Base-by-base conservation (phyloP, 441 rosid species). In the Eutrema salsugineum region DNA sequence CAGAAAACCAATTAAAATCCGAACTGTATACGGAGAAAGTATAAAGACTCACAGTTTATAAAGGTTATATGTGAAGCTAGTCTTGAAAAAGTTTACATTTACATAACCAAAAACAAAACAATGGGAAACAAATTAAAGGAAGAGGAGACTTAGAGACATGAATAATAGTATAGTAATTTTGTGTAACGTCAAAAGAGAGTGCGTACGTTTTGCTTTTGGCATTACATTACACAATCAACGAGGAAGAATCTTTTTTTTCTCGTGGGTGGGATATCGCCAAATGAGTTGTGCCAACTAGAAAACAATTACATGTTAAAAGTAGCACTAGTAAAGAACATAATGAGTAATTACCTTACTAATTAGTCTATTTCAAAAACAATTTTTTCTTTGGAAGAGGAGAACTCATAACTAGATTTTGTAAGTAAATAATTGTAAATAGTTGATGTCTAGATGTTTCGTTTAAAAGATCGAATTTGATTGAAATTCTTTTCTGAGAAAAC, bases 191-290 rank as follows among this genome's bases (percentile, higher is more conserved):
- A 32, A 73, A 73, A 58, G 62, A 66, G 72, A 73, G 12, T 58
- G 68, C 50, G 69, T 75, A 36, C 69, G 50, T 68, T 75, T 67
- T 68, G 69, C 69, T 61, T 61, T 75, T 75, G 78, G 68, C 78
- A 51, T 11, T 68, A 47, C 74, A 63, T 68, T 6, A 75, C 78
- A 53, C 73, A 68, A 68, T 20, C 36, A 68, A 75, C 74, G 64
- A 75, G 50, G 74, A 68, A 5, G 74, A 62, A 75, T 75, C 74
- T 58, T 66, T 73, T 46, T n/a, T 12, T 22, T 75, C 43, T 61
- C 58, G 73, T 74, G 78, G 42, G 64, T 53, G 67, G 46, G 49
- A 60, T 60, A 42, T 73, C 14, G 36, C 65, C 51, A 64, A 64
- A 11, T 28, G 9, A 32, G 63, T 43, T 47, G 50, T 56, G 65